phyloP scores from a whole-genome alignment of 2,329 filamentous ascomycete genomes.

The Calycina herbarum region DNA sequence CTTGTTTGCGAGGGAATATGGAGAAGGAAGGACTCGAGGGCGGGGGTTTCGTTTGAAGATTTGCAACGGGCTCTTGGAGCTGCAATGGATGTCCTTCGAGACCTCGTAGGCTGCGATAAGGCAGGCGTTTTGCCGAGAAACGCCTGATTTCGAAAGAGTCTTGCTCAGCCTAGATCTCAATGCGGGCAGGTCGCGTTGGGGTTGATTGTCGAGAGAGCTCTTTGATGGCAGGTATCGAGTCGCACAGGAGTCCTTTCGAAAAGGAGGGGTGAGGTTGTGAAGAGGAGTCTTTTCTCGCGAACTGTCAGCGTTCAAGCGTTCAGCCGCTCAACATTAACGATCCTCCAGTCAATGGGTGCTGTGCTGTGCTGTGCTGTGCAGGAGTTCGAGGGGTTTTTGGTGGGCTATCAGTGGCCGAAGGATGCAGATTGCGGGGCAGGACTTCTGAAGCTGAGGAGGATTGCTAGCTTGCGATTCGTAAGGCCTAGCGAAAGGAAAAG shows the following conservation, averaged over 20 bases:
- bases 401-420: slow-evolving; percentile 2
- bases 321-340: slow-evolving; percentile 1
- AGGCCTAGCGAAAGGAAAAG: not conserved
- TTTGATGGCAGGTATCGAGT: not conserved
- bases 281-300: not conserved
- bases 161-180: not conserved
- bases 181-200: not conserved
- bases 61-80: not conserved
- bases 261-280: not conserved
- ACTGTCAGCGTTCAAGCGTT: not conserved
- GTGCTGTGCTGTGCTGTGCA: not conserved
- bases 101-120: slow-evolving; percentile 7
- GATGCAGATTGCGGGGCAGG: slow-evolving; percentile 3
- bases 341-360: not conserved
- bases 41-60: slow-evolving; percentile 1
- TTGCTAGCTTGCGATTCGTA: slow-evolving; percentile 2
- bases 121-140: not conserved
- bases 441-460: not conserved
- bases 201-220: not conserved
- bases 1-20: not conserved
- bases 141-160: not conserved
- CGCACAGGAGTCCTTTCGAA: not conserved
- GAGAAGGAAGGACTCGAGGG: not conserved
- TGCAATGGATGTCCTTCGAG: not conserved
- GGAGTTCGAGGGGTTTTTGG: not conserved